Evolutionary conservation across 768 basidiomycete genomes (phyloP).

Genomic region (Hericium coralloides): DNA sequence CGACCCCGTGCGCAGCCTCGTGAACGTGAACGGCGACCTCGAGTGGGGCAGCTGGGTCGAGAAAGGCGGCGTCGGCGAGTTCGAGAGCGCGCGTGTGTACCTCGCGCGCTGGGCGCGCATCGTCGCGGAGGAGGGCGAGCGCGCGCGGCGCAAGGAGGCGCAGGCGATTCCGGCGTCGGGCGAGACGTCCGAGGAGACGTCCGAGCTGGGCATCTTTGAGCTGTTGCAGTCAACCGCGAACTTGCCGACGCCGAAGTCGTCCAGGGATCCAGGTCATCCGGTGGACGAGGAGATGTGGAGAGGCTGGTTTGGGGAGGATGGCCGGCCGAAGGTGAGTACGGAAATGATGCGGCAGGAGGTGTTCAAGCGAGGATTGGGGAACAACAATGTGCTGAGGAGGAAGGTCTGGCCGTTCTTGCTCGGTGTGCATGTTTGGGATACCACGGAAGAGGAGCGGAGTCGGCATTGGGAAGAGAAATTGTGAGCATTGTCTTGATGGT

Average conservation of each 20-base stretch:
- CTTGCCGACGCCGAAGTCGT: constrained; percentile 73
- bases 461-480: constrained; percentile 54
- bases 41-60: constrained; percentile 94
- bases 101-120: constrained; percentile 95
- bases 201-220: constrained; percentile 35
- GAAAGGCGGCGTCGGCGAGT: constrained; percentile 89
- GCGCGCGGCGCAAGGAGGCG: constrained; percentile 73
- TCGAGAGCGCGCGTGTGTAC: constrained; percentile 93
- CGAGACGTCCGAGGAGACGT: constrained; percentile 50
- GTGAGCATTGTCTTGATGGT: constrained; percentile 25
- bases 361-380: constrained; percentile 63
- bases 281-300: constrained; percentile 67
- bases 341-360: constrained; percentile 72
- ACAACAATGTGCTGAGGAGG: constrained; percentile 48
- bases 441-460: constrained; percentile 50
- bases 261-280: constrained; percentile 73
- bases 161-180: constrained; percentile 51
- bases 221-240: constrained; percentile 71
- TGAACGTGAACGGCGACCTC: constrained; percentile 83
- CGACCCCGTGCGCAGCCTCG: constrained; percentile 84
- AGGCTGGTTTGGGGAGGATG: constrained; percentile 70
- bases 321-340: constrained; percentile 50
- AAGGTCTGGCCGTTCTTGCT: constrained; percentile 89
- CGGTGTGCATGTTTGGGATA: constrained; percentile 77
- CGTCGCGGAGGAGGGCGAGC: constrained; percentile 96